Conservation (phyloP, 495 filamentous ascomycete species). For the Penicillium herquei region DNA sequence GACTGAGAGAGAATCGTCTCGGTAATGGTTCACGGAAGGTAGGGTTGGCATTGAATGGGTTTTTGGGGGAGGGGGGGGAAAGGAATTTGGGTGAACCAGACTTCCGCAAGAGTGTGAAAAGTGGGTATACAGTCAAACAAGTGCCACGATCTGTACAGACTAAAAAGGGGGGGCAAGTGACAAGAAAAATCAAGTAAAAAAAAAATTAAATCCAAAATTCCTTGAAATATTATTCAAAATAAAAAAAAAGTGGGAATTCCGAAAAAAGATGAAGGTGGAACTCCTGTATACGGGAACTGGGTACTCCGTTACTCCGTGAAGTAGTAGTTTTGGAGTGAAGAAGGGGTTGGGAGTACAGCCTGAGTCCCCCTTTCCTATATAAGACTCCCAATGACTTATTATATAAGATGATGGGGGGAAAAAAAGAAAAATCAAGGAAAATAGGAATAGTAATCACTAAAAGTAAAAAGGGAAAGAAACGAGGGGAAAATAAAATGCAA, state of each 20-base stretch:
- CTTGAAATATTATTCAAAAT: conserved; percentile 4
- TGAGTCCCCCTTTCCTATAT: no score
- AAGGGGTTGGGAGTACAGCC: no score
- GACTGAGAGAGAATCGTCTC: conserved; percentile 42
- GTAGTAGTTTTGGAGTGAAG: no score
- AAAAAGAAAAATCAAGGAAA: conserved; percentile 4
- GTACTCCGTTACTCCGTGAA: no score
- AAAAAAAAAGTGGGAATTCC: conserved; percentile 8
- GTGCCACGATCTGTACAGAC: conserved; percentile 20
- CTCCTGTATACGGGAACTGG: background rate
- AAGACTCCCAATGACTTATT: no score
- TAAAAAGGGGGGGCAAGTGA: conserved; percentile 8
- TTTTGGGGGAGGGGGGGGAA: conserved; percentile 2
- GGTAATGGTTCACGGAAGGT: conserved; percentile 38
- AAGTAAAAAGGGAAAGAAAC: background rate
- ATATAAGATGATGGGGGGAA: background rate
- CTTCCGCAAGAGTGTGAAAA: conserved; percentile 32
- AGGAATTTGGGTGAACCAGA: conserved; percentile 35
- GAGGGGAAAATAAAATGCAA: background rate
- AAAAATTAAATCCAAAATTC: conserved; percentile 10
- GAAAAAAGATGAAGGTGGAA: background rate
- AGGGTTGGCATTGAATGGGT: conserved; percentile 49
- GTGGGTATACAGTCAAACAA: conserved; percentile 28
- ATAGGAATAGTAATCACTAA: background rate
- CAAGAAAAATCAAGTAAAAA: conserved; percentile 2